These are phyloP conservation scores for Aspergillus floridensis DNA, from an alignment of 2,329 filamentous ascomycete species.

Conservation along the genomic window DNA sequence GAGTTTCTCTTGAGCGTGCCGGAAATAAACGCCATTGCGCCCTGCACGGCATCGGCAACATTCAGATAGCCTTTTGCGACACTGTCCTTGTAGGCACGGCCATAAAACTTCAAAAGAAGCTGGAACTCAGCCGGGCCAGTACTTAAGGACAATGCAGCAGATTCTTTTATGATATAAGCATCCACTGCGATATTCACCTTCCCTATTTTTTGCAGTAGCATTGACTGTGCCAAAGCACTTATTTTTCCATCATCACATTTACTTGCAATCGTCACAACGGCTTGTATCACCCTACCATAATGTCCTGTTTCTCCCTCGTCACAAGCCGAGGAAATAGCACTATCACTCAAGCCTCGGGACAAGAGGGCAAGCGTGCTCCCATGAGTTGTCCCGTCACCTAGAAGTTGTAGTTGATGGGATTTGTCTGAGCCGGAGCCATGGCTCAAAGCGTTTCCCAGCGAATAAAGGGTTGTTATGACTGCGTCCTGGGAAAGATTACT, in stretches of 20 bases:
- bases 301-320: constrained; percentile 76
- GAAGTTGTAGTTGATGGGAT: constrained; percentile 30
- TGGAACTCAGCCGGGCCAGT: constrained; percentile 81
- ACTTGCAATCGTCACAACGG: constrained; percentile 84
- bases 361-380: constrained; percentile 46
- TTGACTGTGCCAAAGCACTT: constrained; percentile 85
- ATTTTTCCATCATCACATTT: constrained; percentile 86
- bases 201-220: constrained; percentile 92
- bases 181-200: constrained; percentile 80
- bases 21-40: constrained; percentile 78
- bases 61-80: constrained; percentile 65
- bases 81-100: constrained; percentile 70
- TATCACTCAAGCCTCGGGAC: constrained; percentile 33
- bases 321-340: constrained; percentile 65
- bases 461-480: constrained; percentile 92
- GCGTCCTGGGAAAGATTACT: constrained; percentile 84
- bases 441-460: constrained; percentile 91
- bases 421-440: constrained; percentile 59
- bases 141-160: constrained; percentile 71
- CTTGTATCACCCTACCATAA: constrained; percentile 87
- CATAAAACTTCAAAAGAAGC: constrained; percentile 79
- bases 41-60: constrained; percentile 72
- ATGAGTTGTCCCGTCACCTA: constrained; percentile 45
- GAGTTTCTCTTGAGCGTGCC: constrained; percentile 64
- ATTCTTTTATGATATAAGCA: constrained; percentile 78